Conservation (phyloP, 2,329 filamentous ascomycete species). For the Aspergillus ustus region DNA sequence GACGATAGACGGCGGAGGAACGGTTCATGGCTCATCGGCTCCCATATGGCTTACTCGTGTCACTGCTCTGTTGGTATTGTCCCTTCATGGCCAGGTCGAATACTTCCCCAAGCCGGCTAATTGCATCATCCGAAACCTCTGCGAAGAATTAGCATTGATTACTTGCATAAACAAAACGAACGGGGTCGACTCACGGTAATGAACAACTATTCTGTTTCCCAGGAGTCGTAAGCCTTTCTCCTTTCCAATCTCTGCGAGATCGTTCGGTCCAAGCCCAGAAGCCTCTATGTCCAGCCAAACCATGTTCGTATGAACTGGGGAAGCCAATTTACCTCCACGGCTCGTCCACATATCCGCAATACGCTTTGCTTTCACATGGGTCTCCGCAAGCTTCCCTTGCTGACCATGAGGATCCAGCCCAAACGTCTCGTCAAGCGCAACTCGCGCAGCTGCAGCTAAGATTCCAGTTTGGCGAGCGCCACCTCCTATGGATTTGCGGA, state of each 20-base stretch:
- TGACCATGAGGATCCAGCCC: conserved; percentile 61
- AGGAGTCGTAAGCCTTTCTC: conserved; percentile 62
- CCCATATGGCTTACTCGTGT: conserved; percentile 40
- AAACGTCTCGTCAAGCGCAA: conserved; percentile 81
- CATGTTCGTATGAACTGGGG: conserved; percentile 89
- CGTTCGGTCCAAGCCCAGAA: conserved; percentile 57
- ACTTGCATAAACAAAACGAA: not conserved
- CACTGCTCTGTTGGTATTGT: conserved; percentile 36
- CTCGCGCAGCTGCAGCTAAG: conserved; percentile 73
- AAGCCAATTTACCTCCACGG: conserved; percentile 69
- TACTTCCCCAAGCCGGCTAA: conserved; percentile 60
- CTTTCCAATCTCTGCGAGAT: conserved; percentile 60
- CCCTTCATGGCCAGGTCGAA: conserved; percentile 52
- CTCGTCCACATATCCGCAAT: conserved; percentile 69
- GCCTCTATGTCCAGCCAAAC: conserved; percentile 77
- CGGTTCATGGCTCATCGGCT: conserved; percentile 25
- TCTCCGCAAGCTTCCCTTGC: conserved; percentile 64
- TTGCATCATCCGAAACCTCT: conserved; percentile 69
- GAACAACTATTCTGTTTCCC: conserved; percentile 67
- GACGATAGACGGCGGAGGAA: not conserved
- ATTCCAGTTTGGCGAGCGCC: conserved; percentile 78
- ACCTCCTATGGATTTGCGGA: conserved; percentile 80
- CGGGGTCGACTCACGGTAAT: conserved; percentile 59
- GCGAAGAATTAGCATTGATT: conserved; percentile 30
- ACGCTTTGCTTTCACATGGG: conserved; percentile 66